Conservation (phyloP, 2,329 filamentous ascomycete genomes). For the Neobulgaria alba region DNA sequence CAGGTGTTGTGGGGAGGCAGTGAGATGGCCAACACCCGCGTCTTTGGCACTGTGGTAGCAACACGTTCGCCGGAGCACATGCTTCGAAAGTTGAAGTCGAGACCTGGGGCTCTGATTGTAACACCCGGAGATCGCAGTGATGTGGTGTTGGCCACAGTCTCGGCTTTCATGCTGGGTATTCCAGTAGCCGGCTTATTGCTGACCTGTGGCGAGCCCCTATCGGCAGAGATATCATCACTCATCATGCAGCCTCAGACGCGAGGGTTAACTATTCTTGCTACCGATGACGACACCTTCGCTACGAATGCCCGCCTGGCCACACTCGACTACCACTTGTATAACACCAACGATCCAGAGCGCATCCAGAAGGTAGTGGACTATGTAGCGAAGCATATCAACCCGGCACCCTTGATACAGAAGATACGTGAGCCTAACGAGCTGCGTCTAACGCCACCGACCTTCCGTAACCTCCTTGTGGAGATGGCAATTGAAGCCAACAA, state of each 20-base stretch:
- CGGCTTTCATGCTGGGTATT: background rate
- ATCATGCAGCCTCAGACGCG: background rate
- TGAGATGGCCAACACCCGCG: background rate
- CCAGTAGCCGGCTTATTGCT: background rate
- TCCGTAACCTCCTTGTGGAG: background rate
- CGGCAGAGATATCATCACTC: background rate
- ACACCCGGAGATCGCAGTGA: background rate
- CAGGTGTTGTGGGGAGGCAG: background rate
- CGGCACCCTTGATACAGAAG: background rate
- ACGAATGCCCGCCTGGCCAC: background rate
- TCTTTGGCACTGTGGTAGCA: background rate
- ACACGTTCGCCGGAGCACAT: background rate
- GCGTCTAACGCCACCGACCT: background rate
- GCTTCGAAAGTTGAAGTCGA: background rate
- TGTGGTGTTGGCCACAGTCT: background rate
- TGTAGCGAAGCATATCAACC: background rate
- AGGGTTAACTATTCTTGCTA: background rate
- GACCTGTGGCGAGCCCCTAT: background rate
- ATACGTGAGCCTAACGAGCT: background rate
- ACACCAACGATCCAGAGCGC: background rate
- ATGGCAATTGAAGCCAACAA: background rate
- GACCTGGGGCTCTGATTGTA: background rate
- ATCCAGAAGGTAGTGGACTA: background rate
- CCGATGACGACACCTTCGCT: background rate
- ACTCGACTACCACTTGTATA: background rate